Conservation (phyloP, 31 red algal genomes). For the Asparagopsis taxiformis region DNA sequence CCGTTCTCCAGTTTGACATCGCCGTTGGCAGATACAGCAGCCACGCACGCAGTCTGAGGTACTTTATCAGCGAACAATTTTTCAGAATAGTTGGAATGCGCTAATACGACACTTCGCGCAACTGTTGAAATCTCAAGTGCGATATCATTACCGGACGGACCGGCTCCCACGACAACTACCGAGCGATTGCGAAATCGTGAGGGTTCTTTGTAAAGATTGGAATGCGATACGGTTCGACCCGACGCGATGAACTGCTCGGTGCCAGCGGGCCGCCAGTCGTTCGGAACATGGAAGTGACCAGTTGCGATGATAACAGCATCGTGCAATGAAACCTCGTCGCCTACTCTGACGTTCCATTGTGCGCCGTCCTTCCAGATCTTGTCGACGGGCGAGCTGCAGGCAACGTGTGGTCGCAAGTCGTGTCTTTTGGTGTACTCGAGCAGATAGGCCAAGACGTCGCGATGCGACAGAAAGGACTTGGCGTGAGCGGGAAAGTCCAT, state of each 20-base stretch:
- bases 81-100: constrained; percentile 1
- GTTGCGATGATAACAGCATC: constrained; percentile 78
- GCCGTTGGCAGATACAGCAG: constrained; percentile 21
- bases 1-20: constrained; percentile 48
- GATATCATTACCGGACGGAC: constrained; percentile 81
- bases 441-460: constrained; percentile 64
- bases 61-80: not conserved
- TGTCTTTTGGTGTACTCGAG: constrained; percentile 12
- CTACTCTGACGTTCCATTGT: constrained; percentile 9
- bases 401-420: constrained; percentile 23
- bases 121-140: constrained; percentile 50
- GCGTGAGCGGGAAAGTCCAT: constrained; percentile 40
- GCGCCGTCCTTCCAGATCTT: constrained; percentile 6
- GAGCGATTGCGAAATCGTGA: constrained; percentile 12
- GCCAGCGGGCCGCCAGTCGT: constrained; percentile 39
- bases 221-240: constrained; percentile 35
- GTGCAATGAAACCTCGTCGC: not conserved
- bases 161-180: constrained; percentile 73
- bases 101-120: constrained; percentile 33
- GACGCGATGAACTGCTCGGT: not conserved
- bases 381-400: constrained; percentile 43
- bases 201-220: constrained; percentile 52
- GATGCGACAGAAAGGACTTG: constrained; percentile 45
- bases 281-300: constrained; percentile 74
- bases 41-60: constrained; percentile 18